Evolutionary conservation across 139 green algal species (phyloP).

Genomic region (Eudorina sp.): DNA sequence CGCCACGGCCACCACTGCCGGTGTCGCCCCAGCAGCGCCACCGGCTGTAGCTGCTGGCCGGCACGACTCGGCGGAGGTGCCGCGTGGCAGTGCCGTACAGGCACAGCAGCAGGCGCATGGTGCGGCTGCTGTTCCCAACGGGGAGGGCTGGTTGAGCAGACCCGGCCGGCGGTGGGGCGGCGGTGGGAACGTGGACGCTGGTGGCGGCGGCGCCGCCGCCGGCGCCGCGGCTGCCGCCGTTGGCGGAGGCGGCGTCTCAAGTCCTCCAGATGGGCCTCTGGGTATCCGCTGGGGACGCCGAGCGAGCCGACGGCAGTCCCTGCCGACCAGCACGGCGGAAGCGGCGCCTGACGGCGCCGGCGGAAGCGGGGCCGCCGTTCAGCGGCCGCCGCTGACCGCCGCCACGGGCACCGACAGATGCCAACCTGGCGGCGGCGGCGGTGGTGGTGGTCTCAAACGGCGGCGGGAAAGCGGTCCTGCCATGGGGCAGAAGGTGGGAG

Average conservation of each 20-base stretch:
- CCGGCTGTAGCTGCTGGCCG: not conserved
- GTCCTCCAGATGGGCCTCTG: not conserved
- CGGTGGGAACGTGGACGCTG: too few species aligned
- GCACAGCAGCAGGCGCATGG: not conserved
- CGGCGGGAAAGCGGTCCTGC: not conserved
- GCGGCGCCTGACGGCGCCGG: too few species aligned
- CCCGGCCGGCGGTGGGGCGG: too few species aligned
- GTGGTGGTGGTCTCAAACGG: not conserved
- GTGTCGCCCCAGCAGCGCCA: not conserved
- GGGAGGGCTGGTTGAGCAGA: too few species aligned
- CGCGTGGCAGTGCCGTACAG: not conserved
- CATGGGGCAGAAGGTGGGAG: too few species aligned
- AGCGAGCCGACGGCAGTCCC: not conserved
- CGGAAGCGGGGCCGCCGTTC: not conserved
- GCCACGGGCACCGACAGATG: not conserved
- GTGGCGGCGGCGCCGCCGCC: too few species aligned
- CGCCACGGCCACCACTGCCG: not conserved
- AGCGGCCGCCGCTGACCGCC: not conserved
- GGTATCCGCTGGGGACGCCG: not conserved
- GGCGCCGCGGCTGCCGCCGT: not conserved
- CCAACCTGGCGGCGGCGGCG: too few species aligned
- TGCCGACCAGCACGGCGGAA: not conserved
- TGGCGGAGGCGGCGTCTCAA: not conserved
- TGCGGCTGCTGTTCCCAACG: too few species aligned
- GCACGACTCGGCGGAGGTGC: not conserved